Evolutionary conservation across 768 basidiomycete species (phyloP).

Genomic region (Lactarius tabidus): DNA sequence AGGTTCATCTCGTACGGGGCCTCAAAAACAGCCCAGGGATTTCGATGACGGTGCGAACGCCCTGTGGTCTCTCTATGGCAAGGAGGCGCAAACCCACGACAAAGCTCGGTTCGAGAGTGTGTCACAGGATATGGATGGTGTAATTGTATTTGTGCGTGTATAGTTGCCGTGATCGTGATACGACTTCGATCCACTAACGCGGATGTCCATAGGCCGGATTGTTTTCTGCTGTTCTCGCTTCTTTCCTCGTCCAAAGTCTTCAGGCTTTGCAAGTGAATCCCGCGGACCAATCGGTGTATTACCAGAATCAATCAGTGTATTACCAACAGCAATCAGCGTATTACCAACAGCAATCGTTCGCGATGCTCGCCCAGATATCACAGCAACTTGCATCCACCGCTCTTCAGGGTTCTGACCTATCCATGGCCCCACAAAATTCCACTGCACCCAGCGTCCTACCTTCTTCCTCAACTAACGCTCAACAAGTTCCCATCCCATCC

Average conservation of each 20-base stretch:
- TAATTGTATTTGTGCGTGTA: background rate
- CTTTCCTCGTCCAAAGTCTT: conserved; percentile 8
- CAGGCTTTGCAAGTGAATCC: conserved; percentile 13
- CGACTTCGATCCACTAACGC: background rate
- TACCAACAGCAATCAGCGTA: conserved; percentile 7
- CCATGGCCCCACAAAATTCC: no score
- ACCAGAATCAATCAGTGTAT: conserved; percentile 3
- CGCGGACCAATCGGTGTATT: background rate
- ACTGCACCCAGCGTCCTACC: no score
- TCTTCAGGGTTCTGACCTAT: no score
- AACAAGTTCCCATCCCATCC: background rate
- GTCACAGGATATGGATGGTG: background rate
- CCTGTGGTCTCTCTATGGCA: background rate
- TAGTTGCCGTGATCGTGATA: background rate
- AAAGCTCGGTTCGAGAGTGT: background rate
- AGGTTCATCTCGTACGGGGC: no score
- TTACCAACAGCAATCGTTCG: no score
- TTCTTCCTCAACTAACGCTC: no score
- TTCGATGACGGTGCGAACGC: conserved; percentile 9
- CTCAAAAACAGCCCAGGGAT: background rate
- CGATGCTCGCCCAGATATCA: no score
- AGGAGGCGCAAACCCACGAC: background rate
- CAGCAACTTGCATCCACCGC: conserved; percentile 6
- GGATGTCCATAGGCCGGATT: conserved; percentile 12
- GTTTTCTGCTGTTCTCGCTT: conserved; percentile 14